Conservation (phyloP, 495 filamentous ascomycete species). For the Daldinia bambusicola region DNA sequence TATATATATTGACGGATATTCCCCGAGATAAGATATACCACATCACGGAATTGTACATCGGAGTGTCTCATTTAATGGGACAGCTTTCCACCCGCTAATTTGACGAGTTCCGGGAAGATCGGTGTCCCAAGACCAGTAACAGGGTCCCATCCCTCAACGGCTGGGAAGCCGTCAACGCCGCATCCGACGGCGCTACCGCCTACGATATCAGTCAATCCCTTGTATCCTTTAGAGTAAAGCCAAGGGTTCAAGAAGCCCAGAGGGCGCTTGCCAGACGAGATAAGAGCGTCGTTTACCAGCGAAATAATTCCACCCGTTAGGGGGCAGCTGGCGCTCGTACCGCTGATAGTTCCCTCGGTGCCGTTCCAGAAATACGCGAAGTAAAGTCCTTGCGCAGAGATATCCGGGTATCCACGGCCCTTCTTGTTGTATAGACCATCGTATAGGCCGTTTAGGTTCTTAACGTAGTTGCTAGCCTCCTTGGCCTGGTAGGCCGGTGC, state of each 20-base stretch:
- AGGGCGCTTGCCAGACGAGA: slow-evolving; percentile 62
- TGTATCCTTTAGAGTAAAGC: slow-evolving; percentile 67
- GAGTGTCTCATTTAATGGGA: slow-evolving; percentile 15
- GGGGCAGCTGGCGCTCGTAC: slow-evolving; percentile 74
- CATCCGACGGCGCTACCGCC: slow-evolving; percentile 71
- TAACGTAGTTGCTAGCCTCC: slow-evolving; percentile 68
- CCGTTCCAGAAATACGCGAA: slow-evolving; percentile 55
- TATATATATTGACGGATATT: not conserved
- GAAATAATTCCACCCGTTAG: slow-evolving; percentile 70
- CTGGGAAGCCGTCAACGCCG: slow-evolving; percentile 55
- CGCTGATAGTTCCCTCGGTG: slow-evolving; percentile 54
- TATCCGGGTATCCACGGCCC: slow-evolving; percentile 78
- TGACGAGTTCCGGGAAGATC: slow-evolving; percentile 38
- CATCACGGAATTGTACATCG: not conserved
- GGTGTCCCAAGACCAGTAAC: slow-evolving; percentile 60
- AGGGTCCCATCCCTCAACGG: slow-evolving; percentile 58
- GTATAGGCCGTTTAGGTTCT: slow-evolving; percentile 50
- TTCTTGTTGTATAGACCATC: slow-evolving; percentile 59
- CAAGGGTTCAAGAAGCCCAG: slow-evolving; percentile 82
- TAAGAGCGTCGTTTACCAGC: slow-evolving; percentile 74
- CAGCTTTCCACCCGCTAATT: slow-evolving; percentile 30
- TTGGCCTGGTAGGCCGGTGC: slow-evolving; percentile 69
- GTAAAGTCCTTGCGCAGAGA: slow-evolving; percentile 67
- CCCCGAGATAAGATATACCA: slow-evolving; percentile 8
- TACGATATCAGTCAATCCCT: slow-evolving; percentile 72